Evolutionary conservation across 192 early-diverging fungal species (phyloP), one percentile per base, ranked within the genome.

Genomic region (Coemansia sp.): DNA sequence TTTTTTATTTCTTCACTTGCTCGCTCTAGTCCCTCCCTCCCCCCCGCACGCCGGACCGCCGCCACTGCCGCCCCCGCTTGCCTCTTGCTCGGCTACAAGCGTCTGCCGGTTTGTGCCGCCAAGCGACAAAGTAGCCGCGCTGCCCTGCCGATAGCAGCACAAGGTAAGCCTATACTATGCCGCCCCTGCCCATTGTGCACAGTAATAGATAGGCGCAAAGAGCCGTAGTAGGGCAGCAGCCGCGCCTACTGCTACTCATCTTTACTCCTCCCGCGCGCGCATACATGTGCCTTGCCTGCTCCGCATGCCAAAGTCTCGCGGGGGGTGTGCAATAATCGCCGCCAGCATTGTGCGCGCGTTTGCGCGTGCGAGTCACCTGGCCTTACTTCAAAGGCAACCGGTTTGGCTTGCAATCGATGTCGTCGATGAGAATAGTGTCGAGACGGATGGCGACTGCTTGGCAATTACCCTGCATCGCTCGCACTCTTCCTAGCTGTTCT

Each of bases 391-490:
- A 5, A 54, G 51, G 51, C 17, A 54, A 32, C 51, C 51, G 51
- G 51, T 32, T 54, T 54, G 46, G 46, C 46, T 5, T 54, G 51
- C 51, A 54, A n/a, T 14, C 24, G 6, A 11, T 11, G 37, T 11
- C 37, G 5, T 38, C 31, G 29, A 19, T 35, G n/a, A 29, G 36
- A 38, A 58, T 37, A 58, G 51, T 54, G 51, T n/a, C 27, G 51
- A 32, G 51, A 15, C 51, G 27, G 51, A 31, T 54, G 27, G 14
- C 51, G 29, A 14, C 51, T 7, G 29, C 51, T 25, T 11, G 19
- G 56, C 14, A 20, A 8, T 37, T 58, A 32, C 56, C 56, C 56
- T 58, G 56, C 56, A 58, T 38, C 14, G 35, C 56, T 20, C 35
- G 15, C 56, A 22, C 36, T 19, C 41, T 20, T 54, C 11, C 31